Conservation (phyloP, 2,329 filamentous ascomycete genomes). For the Diaporthe ilicicola region DNA sequence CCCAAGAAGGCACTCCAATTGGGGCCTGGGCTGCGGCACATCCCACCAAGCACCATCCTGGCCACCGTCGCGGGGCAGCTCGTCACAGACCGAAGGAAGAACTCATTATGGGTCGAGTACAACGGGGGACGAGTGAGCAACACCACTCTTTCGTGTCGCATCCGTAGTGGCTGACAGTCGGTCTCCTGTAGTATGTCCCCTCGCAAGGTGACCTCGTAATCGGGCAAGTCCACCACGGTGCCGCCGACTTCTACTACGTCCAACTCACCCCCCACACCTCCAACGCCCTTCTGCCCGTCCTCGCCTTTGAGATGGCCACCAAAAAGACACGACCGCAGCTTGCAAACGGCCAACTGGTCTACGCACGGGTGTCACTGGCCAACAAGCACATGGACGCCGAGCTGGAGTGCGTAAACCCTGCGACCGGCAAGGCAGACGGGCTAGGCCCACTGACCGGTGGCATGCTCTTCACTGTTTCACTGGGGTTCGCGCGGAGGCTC, state of each 20-base stretch:
- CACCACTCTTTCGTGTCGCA: not conserved
- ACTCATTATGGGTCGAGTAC: slow-evolving; percentile 80
- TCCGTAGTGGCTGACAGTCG: slow-evolving; percentile 40
- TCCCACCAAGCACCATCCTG: slow-evolving; percentile 78
- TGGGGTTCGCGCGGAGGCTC: slow-evolving; percentile 82
- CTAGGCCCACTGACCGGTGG: slow-evolving; percentile 84
- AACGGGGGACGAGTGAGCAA: slow-evolving; percentile 73
- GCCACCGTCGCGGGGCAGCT: slow-evolving; percentile 74
- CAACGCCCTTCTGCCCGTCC: slow-evolving; percentile 77
- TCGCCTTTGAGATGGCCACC: slow-evolving; percentile 91
- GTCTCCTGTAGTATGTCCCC: slow-evolving; percentile 73
- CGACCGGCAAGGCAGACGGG: slow-evolving; percentile 88
- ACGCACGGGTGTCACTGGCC: slow-evolving; percentile 82
- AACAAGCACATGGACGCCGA: slow-evolving; percentile 85
- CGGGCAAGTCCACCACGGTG: slow-evolving; percentile 80
- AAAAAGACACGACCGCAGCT: slow-evolving; percentile 91
- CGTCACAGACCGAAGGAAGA: slow-evolving; percentile 74
- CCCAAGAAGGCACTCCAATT: slow-evolving; percentile 78
- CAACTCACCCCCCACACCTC: slow-evolving; percentile 73
- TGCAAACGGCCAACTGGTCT: slow-evolving; percentile 79
- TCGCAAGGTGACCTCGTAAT: slow-evolving; percentile 86
- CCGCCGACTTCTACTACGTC: slow-evolving; percentile 82
- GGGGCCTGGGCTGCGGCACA: slow-evolving; percentile 83
- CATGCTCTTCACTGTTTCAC: slow-evolving; percentile 84
- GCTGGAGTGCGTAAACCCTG: slow-evolving; percentile 85